Evolutionary conservation across 257 asterid species (phyloP).

Genomic region (Pogostemon cablin): DNA sequence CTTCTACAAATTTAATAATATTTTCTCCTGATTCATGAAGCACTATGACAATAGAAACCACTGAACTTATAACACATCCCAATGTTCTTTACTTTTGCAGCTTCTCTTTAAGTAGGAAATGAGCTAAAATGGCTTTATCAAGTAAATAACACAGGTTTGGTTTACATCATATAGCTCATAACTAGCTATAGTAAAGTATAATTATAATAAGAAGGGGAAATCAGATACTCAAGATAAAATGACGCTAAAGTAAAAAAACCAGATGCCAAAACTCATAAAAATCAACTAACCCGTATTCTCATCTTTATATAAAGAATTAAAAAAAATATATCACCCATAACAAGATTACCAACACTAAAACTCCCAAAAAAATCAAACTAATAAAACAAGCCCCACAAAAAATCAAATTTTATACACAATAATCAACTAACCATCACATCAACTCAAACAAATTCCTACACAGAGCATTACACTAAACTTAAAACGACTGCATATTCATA

Average conservation of each 20-base stretch:
- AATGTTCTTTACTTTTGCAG: constrained; percentile 66
- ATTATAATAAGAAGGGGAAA: neutral
- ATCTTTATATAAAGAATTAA: no score
- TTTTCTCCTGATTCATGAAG: constrained; percentile 90
- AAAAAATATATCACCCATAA: no score
- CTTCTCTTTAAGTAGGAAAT: constrained; percentile 71
- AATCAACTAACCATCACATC: no score
- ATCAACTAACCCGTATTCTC: no score
- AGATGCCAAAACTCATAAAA: no score
- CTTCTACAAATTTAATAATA: constrained; percentile 71
- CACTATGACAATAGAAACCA: constrained; percentile 74
- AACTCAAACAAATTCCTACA: no score
- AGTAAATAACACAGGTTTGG: constrained; percentile 28
- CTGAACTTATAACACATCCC: constrained; percentile 75
- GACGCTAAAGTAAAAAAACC: neutral
- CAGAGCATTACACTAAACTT: no score
- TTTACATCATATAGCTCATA: constrained; percentile 3
- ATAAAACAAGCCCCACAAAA: no score
- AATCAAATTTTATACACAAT: no score
- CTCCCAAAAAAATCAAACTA: no score
- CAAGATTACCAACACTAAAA: no score
- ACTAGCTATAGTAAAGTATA: neutral
- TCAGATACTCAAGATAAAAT: neutral
- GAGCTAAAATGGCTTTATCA: constrained; percentile 77
- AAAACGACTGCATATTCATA: no score